Base-by-base conservation (phyloP, 2,329 filamentous ascomycete genomes). In the Diaporthe destruens region DNA sequence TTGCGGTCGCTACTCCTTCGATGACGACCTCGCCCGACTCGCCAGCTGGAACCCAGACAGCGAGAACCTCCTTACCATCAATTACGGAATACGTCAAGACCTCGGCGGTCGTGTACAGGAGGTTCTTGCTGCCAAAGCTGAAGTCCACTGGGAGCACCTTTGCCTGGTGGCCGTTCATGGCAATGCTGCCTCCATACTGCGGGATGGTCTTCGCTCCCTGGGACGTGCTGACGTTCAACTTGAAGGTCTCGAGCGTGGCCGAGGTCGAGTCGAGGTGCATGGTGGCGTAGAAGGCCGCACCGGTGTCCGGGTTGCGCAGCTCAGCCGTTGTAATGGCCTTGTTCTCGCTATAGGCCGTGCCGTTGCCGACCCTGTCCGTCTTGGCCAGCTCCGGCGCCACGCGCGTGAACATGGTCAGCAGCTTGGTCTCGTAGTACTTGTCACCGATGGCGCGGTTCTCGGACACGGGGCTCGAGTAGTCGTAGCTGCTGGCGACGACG, bases 91-190 rank as follows among this genome's bases (percentile, higher is more conserved):
- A 87, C 74, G 85, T 89, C 14, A 89, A 77, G 0, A 90, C 82
- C 73, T 90, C 88, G 0, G 87, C 86, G 0, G 88, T 89, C 0
- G 87, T 88, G 77, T 90, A 90, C 0, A 90, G 77, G 0, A 90
- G 77, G 0, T 79, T 85, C 73, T 87, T 82, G 9, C 80, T 78
- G 1, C 89, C 89, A 51, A 90, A 85, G 1, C 75, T 78, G 71
- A 90, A 92, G 75, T 91, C 89, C 0, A 89, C 89, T 0, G 89
- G 87, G 4, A 91, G 78, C 20, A 92, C 87, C 82, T 91, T 91
- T 9, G 89, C 87, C 71, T 91, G 87, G 49, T 90, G 87, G 1
- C 90, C 90, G 71, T 90, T 86, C 53, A 92, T 83, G 7, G 85
- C 82, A 56, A 91, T 85, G 0, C 79, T 77, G 0, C 82, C 82